Conservation (phyloP, 805 yeast species). For the Kluyveromyces lactis region DNA sequence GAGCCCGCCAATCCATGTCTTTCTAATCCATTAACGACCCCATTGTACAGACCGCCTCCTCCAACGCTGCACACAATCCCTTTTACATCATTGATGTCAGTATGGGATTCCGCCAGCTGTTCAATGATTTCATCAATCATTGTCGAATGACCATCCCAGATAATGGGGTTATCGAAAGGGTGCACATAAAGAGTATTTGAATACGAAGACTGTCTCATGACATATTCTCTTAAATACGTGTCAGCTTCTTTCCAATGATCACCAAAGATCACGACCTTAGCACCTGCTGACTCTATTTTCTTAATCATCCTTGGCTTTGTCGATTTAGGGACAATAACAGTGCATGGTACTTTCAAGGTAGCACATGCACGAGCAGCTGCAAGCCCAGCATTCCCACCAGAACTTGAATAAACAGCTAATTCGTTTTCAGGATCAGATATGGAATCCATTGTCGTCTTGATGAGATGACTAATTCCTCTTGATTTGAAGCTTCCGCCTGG, state of each 20-base stretch:
- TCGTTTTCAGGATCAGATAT: slow-evolving; percentile 20
- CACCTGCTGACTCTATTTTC: slow-evolving; percentile 39
- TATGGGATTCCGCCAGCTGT: slow-evolving; percentile 18
- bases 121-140: slow-evolving; percentile 38
- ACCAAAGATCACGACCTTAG: slow-evolving; percentile 40
- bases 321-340: slow-evolving; percentile 49
- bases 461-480: slow-evolving; percentile 43
- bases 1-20: slow-evolving; percentile 29
- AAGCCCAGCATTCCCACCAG: slow-evolving; percentile 50
- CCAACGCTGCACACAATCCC: slow-evolving; percentile 49
- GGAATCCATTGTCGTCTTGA: slow-evolving; percentile 24
- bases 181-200: slow-evolving; percentile 36
- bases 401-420: slow-evolving; percentile 38
- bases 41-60: slow-evolving; percentile 51
- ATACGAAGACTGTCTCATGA: slow-evolving; percentile 15
- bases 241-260: slow-evolving; percentile 43
- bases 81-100: slow-evolving; percentile 25
- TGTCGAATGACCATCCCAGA: slow-evolving; percentile 49
- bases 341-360: slow-evolving; percentile 34
- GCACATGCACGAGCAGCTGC: slow-evolving; percentile 33
- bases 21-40: slow-evolving; percentile 38
- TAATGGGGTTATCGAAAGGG: slow-evolving; percentile 42
- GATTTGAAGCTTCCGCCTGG: slow-evolving; percentile 50
- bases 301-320: slow-evolving; percentile 38
- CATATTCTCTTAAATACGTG: slow-evolving; percentile 26